Evolutionary conservation across 495 filamentous ascomycete genomes (phyloP).

Genomic region (Lasiosphaeriaceae sp.): DNA sequence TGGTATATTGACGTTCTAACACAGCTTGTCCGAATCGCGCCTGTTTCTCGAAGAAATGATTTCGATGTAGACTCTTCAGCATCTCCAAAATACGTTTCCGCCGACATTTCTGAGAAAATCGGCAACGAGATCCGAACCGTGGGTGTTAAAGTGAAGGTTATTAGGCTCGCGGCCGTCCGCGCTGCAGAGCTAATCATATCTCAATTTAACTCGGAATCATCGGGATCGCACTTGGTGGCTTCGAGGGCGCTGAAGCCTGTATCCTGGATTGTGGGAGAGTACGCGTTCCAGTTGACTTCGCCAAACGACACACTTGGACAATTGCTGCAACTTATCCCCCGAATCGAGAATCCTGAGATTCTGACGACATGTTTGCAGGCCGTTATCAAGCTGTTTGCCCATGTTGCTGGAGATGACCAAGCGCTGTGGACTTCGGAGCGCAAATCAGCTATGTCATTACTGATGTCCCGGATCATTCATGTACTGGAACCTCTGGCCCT

Average conservation of each 20-base stretch:
- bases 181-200: slow-evolving; percentile 78
- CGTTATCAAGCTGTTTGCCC: slow-evolving; percentile 74
- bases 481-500: slow-evolving; percentile 71
- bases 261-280: slow-evolving; percentile 88
- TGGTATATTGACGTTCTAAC: slow-evolving; percentile 90
- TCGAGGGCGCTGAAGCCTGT: slow-evolving; percentile 65
- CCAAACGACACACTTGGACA: slow-evolving; percentile 64
- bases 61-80: slow-evolving; percentile 39
- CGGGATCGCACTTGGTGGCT: slow-evolving; percentile 31
- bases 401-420: slow-evolving; percentile 54
- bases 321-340: slow-evolving; percentile 64
- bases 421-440: slow-evolving; percentile 58
- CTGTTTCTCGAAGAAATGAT: slow-evolving; percentile 41
- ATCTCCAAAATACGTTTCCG: slow-evolving; percentile 22
- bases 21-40: slow-evolving; percentile 70
- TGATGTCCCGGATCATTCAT: slow-evolving; percentile 74
- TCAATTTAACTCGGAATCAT: slow-evolving; percentile 39
- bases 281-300: slow-evolving; percentile 60
- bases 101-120: slow-evolving; percentile 65
- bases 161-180: slow-evolving; percentile 69
- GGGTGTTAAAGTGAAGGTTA: slow-evolving; percentile 82
- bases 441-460: slow-evolving; percentile 65
- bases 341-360: slow-evolving; percentile 51
- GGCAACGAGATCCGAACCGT: slow-evolving; percentile 83
- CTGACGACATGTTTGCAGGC: slow-evolving; percentile 82